phyloP scores from a whole-genome alignment of 1,284 basidiomycete genomes.

The Malassezia caprae region DNA sequence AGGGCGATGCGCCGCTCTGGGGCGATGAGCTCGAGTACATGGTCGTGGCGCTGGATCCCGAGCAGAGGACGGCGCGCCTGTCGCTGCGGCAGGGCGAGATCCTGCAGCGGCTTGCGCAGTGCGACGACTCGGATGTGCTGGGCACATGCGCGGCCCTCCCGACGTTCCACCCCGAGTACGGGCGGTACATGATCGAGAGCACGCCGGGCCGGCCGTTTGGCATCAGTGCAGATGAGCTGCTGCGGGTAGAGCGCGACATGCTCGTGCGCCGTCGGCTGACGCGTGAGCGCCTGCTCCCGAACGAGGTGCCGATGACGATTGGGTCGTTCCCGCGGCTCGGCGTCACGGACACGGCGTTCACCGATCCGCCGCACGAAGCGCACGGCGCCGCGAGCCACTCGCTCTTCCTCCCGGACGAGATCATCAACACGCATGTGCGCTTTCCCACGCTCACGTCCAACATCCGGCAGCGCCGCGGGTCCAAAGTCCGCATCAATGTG shows the following conservation, averaged over 20 bases:
- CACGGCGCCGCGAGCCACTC: conserved; percentile 73
- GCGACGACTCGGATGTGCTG: conserved; percentile 53
- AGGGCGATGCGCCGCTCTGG: conserved; percentile 93
- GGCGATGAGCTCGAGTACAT: conserved; percentile 99
- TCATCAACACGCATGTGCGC: conserved; percentile 91
- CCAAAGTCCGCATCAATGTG: conserved; percentile 90
- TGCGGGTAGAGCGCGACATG: conserved; percentile 90
- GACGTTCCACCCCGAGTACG: conserved; percentile 97
- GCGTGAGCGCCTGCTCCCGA: conserved; percentile 66
- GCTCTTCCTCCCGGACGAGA: conserved; percentile 85
- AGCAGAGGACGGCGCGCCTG: conserved; percentile 68
- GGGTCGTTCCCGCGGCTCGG: conserved; percentile 93
- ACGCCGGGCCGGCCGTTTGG: conserved; percentile 92
- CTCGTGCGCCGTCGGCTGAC: conserved; percentile 70
- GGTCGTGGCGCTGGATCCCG: conserved; percentile 76
- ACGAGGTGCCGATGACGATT: conserved; percentile 84
- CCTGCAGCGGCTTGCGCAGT: conserved; percentile 60
- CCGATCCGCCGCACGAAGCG: conserved; percentile 74
- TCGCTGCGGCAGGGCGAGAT: conserved; percentile 91
- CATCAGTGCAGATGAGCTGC: conserved; percentile 69
- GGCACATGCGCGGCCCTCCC: conserved; percentile 53
- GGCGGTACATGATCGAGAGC: conserved; percentile 95
- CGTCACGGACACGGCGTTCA: conserved; percentile 66
- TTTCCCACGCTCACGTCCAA: conserved; percentile 98
- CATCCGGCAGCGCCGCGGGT: conserved; percentile 76